Evolutionary conservation across 768 basidiomycete species (phyloP).

Genomic region (Chalciporus chontae): DNA sequence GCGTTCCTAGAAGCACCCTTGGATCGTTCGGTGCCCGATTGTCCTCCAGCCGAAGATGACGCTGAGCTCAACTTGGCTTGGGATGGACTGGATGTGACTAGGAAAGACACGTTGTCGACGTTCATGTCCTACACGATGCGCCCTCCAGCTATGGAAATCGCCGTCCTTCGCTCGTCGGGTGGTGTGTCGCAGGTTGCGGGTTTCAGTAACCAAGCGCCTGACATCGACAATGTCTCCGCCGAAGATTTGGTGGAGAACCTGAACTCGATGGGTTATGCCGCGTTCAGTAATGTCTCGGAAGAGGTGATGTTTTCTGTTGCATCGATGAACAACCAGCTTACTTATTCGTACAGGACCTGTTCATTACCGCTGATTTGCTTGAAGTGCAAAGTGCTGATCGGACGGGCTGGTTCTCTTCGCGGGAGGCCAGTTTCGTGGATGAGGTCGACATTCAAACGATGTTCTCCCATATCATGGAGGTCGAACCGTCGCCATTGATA

Average conservation of each 20-base stretch:
- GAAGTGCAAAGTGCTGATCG: constrained; percentile 80
- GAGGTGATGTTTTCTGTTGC: constrained; percentile 46
- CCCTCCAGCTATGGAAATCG: constrained; percentile 39
- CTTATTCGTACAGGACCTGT: constrained; percentile 56
- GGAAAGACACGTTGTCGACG: constrained; percentile 37
- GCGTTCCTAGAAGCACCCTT: constrained; percentile 55
- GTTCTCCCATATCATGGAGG: constrained; percentile 66
- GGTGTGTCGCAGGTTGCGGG: constrained; percentile 8
- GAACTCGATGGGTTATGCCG: constrained; percentile 72
- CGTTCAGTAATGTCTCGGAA: constrained; percentile 72
- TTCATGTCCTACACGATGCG: constrained; percentile 60
- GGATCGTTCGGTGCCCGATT: constrained; percentile 49
- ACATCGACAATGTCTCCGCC: constrained; percentile 58
- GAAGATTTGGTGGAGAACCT: constrained; percentile 76
- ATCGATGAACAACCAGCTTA: neutral
- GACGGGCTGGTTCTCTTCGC: constrained; percentile 68
- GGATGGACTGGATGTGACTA: constrained; percentile 42
- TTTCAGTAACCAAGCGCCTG: constrained; percentile 48
- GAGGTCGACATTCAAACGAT: constrained; percentile 76
- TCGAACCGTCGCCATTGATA: constrained; percentile 69
- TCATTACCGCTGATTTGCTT: constrained; percentile 71
- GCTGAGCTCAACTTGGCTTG: constrained; percentile 45
- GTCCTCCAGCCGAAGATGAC: constrained; percentile 33
- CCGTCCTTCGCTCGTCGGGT: constrained; percentile 23
- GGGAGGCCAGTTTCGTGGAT: constrained; percentile 56